A percentile compares a stretch with the other conserved stretches of the same genome.
Conservation (phyloP, 2,329 filamentous ascomycete genomes). For the Phaeomoniella chlamydospora region DNA sequence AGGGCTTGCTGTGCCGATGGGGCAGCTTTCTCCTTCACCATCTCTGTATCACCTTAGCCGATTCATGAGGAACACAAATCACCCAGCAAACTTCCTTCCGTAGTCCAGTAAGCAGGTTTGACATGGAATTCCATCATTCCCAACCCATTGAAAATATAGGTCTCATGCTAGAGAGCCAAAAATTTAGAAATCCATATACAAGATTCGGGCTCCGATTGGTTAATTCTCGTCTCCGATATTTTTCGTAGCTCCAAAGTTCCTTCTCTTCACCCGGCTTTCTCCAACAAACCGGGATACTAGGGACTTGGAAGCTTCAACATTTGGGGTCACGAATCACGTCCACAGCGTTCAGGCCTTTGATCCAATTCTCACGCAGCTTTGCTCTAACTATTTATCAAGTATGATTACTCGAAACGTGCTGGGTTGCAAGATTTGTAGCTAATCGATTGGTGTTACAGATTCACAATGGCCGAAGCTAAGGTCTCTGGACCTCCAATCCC, state of each 20-base stretch:
- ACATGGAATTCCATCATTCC: not conserved
- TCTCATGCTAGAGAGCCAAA: conserved; percentile 1
- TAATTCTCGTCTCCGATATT: conserved; percentile 6
- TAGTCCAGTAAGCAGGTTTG: not conserved
- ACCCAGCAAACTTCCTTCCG: not conserved
- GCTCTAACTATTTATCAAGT: too few species aligned
- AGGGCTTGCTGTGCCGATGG: conserved; percentile 27
- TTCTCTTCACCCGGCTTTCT: conserved; percentile 5
- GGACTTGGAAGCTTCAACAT: too few species aligned
- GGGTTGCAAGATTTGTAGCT: too few species aligned
- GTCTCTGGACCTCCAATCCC: conserved; percentile 45
- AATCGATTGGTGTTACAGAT: too few species aligned
- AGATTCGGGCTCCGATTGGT: not conserved
- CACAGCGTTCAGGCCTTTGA: too few species aligned
- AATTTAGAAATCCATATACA: conserved; percentile 1
- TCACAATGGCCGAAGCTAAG: conserved; percentile 42
- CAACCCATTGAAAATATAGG: not conserved
- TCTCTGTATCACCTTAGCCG: not conserved
- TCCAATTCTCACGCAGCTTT: too few species aligned
- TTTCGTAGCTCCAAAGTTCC: conserved; percentile 13
- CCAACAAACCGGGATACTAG: not conserved
- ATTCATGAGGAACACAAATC: not conserved
- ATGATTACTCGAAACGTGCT: too few species aligned
- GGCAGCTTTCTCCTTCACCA: not conserved
- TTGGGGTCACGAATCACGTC: too few species aligned